Evolutionary conservation across 1,284 basidiomycete species (phyloP), one percentile per base, ranked within the genome.

Genomic region (Flammula alnicola): DNA sequence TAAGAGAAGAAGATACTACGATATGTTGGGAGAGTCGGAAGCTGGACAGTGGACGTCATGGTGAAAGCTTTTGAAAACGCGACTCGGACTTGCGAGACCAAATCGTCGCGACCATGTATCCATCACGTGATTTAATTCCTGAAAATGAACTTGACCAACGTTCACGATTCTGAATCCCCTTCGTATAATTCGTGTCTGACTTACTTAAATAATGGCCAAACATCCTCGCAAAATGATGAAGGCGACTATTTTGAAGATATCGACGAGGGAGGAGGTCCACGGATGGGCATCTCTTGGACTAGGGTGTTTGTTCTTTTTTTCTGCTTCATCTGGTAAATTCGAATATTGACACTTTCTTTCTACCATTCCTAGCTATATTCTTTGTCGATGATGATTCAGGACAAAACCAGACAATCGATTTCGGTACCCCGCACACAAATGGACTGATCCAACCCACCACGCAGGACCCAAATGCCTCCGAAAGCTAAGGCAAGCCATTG

Each of bases 401-500:
- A 29, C 60, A 59, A 36, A 52, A 56, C 32, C 20, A 49, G 51
- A 19, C 61, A 63, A 31, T 52, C 56, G 11, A 31, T 10, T 20
- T 35, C 36, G 37, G 16, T 64, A 64, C 37, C 58, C 60, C 26
- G 57, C 75, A 6, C 74, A 92, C 3, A 87, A 91, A 10, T 99
- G 97, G 96, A 70, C 73, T 26, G 96, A 99, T 63, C 85, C 52
- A 56, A 22, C 39, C 77, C 75, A 25, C 71, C 71, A 19, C 67
- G 86, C 12, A 6, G 63, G 65, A 1, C 61, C 63, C 30, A 78
- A 83, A 7, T 81, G 93, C 12, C 78, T 95, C 49, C 82, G 91
- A 44, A 98, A 98, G 71, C 77, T 99, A 23, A 86, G 95, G 26
- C 85, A 92, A 58, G 79, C 83, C 2, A 79, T 83, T 0, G 72